Base-by-base conservation (phyloP, 139 green algal species). In the Ostreobium quekettii region DNA sequence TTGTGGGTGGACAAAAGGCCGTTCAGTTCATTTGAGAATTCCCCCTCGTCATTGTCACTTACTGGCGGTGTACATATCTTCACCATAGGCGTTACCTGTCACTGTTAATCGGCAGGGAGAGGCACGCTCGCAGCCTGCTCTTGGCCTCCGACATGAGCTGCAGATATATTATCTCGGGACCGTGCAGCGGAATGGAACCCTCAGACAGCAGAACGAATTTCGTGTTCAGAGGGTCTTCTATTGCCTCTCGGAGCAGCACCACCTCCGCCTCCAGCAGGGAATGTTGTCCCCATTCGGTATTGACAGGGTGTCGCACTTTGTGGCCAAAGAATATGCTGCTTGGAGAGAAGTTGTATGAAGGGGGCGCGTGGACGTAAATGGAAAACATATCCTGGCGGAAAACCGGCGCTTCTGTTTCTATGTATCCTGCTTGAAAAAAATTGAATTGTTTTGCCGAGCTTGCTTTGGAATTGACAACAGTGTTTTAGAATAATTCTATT, bases 121-220 rank as follows among this genome's bases (percentile, higher is more conserved):
- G 8, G 46, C 71, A 76, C 2, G 62, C 61, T 11, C 69, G 47
- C 24, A 71, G 47, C 38, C 71, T 38, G 62, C 71, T 76, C 30
- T 48, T 46, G 35, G 58, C n/a, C 57, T 76, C 71, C 19, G 47
- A 37, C 46, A 76, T 32, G 29, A 76, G 31, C 47, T 76, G 71
- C 2, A 67, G 53, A 22, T 49, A 76, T 30, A 71, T 60, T 37
- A 76, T 33, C 35, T 76, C 61, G 5, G 61, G 61, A 4, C 35
- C 26, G 35, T 68, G 61, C 4, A 68, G 6, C 3, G 61, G 61
- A n/a, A 56, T 29, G 36, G 37, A 68, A 57, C 37, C 49, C 61
- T 68, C 61, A 32, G 61, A 68, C 5, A 68, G n/a, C 26, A 68
- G 36, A 15, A 53, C 36, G 35, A 68, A 68, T 56, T n/a, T 36